These are phyloP conservation scores for Xylaria sp. DNA, from an alignment of 2,329 filamentous ascomycete species.

Conservation along the genomic window DNA sequence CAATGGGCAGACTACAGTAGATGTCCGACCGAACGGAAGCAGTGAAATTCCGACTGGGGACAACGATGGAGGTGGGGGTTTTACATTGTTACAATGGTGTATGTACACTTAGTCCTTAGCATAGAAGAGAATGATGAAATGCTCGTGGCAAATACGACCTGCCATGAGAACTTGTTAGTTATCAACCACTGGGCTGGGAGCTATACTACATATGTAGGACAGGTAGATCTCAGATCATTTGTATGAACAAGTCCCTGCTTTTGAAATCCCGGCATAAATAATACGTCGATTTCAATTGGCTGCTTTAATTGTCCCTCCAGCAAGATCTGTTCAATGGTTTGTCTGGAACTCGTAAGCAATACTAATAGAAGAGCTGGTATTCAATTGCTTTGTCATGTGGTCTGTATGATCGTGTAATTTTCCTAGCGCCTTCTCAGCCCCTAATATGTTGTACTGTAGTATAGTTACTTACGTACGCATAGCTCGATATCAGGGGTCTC, in stretches of 20 bases:
- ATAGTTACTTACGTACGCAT: too few relatives aligned
- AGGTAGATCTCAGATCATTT: slow-evolving; percentile 1
- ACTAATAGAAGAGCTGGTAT: neutral
- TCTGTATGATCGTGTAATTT: neutral
- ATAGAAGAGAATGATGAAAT: slow-evolving; percentile 12
- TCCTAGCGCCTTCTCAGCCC: neutral
- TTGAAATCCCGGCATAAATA: neutral
- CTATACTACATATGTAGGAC: neutral
- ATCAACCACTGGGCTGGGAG: neutral
- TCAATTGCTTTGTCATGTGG: slow-evolving; percentile 1
- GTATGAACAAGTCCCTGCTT: slow-evolving; percentile 2
- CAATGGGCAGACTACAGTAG: neutral
- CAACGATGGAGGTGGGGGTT: neutral
- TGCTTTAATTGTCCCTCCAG: neutral
- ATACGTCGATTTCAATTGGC: slow-evolving; percentile 5
- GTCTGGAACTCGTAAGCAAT: neutral
- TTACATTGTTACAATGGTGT: slow-evolving; percentile 19
- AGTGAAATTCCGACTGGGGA: slow-evolving; percentile 28
- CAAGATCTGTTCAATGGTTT: slow-evolving; percentile 3
- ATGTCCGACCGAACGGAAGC: slow-evolving; percentile 15
- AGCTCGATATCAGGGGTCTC: neutral
- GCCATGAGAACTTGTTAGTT: neutral
- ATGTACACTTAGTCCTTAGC: slow-evolving; percentile 11
- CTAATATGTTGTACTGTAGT: neutral
- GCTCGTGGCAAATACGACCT: slow-evolving; percentile 1